Evolutionary conservation across 2,329 filamentous ascomycete genomes (phyloP), one percentile per base, ranked within the genome.

Genomic region (Epichloe gansuensis): DNA sequence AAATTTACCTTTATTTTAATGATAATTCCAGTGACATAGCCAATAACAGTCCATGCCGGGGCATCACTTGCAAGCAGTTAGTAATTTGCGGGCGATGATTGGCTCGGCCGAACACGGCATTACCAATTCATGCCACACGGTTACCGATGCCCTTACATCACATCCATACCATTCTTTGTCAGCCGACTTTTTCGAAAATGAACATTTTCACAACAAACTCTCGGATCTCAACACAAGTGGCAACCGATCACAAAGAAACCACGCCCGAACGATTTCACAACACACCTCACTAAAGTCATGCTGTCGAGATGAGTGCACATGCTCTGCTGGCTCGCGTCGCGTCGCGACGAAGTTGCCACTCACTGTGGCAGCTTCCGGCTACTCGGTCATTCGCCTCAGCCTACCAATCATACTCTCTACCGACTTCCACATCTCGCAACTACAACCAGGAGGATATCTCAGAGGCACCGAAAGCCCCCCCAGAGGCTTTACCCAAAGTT

Each of bases 381-480:
- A 59, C 66, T n/a, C 55, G 59, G 57, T 54, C 60, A 36, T 58
- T 58, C 49, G 60, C 62, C 46, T 52, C 62, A 38, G 65, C 72
- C 51, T 80, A 77, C 64, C 76, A 79, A 56, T 70, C 75, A 49
- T 78, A 80, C 57, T 66, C 74, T 15, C 68, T 79, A 36, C 72
- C 73, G 3, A 70, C 67, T 45, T 64, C 68, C 5, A 63, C 67
- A 15, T 60, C 73, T 70, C 43, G 63, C 66, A 17, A 66, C 71
- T 15, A 67, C n/a, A 41, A 70, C 52, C 71, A 68, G 59, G 69
- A 71, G 53, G 67, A 68, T 47, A 66, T 72, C 23, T 67, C 71
- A 48, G 72, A 75, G 57, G 72, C 71, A 17, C 72, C 76, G 13
- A 74, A 76, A 57, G 64, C 72, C 13, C 70, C 17, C 68, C 50